Base-by-base conservation (phyloP, 352 stramenopile genomes). In the Pythium pyrilobum region DNA sequence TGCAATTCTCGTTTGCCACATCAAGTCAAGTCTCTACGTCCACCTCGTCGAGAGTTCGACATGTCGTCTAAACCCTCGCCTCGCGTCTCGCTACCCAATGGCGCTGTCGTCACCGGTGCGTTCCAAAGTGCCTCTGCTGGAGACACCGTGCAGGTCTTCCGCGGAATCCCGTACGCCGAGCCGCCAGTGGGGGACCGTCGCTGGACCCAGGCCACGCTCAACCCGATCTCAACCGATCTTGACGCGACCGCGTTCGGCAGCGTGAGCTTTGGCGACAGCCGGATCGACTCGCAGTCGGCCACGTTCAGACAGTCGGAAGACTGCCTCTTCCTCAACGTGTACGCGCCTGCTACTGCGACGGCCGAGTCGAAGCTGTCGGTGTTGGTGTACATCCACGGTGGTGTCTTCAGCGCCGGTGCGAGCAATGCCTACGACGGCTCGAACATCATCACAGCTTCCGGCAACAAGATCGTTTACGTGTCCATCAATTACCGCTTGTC, bases 291-390 rank as follows among this genome's bases (percentile, higher is more conserved):
- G 12, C 43, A 34, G 24, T 47, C 44, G 8, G 29, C 36, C 25
- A 21, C 16, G 25, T 49, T 43, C 43, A 33, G 43, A 5, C 12
- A 25, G 8, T 59, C 48, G 0, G 68, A 77, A 32, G 64, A 77
- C 43, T 77, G 68, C n/a, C 27, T 77, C 31, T 77, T 67, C 45
- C 43, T 77, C 12, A 65, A 77, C 34, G 64, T 73, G 13, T 73
- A 63, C 57, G 49, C 61, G 3, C 68, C 68, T 8, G 64, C 48
- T 6, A 21, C 20, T 9, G 44, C 62, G 9, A 62, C 68, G 0
- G 25, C 28, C 0, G 45, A 42, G 7, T 57, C 57, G 23, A 76
- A 69, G 42, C 56, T 73, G 0, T 46, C 60, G 1, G 68, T 77
- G 8, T 34, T 77, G 29, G 61, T 77, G 24, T 77, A 58, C 56